phyloP scores from a whole-genome alignment of 106 monocot genomes.

The Dendrobium catenatum region DNA sequence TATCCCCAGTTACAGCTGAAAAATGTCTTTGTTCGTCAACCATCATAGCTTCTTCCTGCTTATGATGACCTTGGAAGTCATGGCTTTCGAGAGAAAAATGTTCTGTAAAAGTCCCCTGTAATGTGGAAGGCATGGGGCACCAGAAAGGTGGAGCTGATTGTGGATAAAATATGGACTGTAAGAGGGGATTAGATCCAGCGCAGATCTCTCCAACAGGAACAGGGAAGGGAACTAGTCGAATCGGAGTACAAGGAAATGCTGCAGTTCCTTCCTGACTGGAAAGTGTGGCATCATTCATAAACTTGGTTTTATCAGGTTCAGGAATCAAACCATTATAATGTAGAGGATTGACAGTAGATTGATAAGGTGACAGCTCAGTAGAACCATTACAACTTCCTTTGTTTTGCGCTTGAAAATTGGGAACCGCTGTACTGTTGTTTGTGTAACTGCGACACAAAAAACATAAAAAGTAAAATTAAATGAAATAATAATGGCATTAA shows the following conservation, averaged over 20 bases:
- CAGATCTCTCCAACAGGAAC: slow-evolving; percentile 24
- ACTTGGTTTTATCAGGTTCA: slow-evolving; percentile 11
- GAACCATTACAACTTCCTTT: neutral
- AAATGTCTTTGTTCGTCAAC: slow-evolving; percentile 11
- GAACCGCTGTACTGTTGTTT: slow-evolving; percentile 13
- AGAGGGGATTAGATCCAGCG: slow-evolving; percentile 8
- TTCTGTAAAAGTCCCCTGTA: slow-evolving; percentile 11
- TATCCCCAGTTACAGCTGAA: slow-evolving; percentile 15
- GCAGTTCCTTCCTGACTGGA: slow-evolving; percentile 11
- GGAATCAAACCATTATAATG: slow-evolving; percentile 1
- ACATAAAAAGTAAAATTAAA: neutral
- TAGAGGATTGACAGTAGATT: neutral
- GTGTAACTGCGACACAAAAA: slow-evolving; percentile 29
- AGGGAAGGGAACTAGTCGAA: slow-evolving; percentile 30
- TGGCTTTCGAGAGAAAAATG: slow-evolving; percentile 7
- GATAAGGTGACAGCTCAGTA: neutral
- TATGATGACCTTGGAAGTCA: neutral
- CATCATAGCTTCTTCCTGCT: slow-evolving; percentile 2
- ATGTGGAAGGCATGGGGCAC: slow-evolving; percentile 12
- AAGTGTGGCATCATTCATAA: neutral
- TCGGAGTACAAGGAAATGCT: slow-evolving; percentile 26
- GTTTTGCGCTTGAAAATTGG: slow-evolving; percentile 2
- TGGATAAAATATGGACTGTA: slow-evolving; percentile 24
- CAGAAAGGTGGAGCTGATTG: slow-evolving; percentile 15
- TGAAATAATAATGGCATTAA: neutral